Evolutionary conservation across 2,329 filamentous ascomycete genomes (phyloP).

Genomic region (Gaeumannomyces sp.): DNA sequence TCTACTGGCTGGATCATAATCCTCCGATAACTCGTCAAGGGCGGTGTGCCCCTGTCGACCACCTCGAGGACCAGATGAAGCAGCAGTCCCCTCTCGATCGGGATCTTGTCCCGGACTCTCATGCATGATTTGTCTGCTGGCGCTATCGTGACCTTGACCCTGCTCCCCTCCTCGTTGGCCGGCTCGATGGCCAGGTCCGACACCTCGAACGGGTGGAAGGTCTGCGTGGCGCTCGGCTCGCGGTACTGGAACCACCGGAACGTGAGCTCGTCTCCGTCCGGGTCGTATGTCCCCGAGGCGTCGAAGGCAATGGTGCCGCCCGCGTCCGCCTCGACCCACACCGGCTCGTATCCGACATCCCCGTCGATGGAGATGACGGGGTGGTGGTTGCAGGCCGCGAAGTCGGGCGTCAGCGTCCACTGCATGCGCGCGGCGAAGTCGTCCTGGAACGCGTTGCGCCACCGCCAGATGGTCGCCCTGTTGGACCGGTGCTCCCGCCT

Average conservation of each 20-base stretch:
- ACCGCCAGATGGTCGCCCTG: slow-evolving; percentile 47
- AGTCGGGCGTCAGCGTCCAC: slow-evolving; percentile 12
- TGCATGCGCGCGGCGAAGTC: slow-evolving; percentile 25
- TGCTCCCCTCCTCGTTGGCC: slow-evolving; percentile 15
- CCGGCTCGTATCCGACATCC: slow-evolving; percentile 10
- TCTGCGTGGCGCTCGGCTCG: slow-evolving; percentile 9
- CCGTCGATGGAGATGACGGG: slow-evolving; percentile 19
- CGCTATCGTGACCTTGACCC: slow-evolving; percentile 13
- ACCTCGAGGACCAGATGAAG: slow-evolving; percentile 45
- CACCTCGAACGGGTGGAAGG: background rate
- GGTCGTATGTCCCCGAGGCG: slow-evolving; percentile 15
- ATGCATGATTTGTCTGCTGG: slow-evolving; percentile 7
- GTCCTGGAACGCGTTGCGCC: slow-evolving; percentile 44
- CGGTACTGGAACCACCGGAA: slow-evolving; percentile 17
- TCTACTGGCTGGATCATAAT: slow-evolving; percentile 27
- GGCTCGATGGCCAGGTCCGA: slow-evolving; percentile 13
- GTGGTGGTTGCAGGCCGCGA: slow-evolving; percentile 12
- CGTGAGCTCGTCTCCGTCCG: slow-evolving; percentile 14
- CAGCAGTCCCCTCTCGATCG: slow-evolving; percentile 15
- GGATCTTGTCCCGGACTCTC: slow-evolving; percentile 9
- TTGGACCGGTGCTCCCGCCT: slow-evolving; percentile 28
- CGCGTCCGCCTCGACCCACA: slow-evolving; percentile 12
- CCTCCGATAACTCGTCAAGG: slow-evolving; percentile 41
- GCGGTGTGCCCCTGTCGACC: slow-evolving; percentile 34
- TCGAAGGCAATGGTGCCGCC: slow-evolving; percentile 14